phyloP scores from a whole-genome alignment of 768 basidiomycete genomes.

The Auriscalpium orientale region DNA sequence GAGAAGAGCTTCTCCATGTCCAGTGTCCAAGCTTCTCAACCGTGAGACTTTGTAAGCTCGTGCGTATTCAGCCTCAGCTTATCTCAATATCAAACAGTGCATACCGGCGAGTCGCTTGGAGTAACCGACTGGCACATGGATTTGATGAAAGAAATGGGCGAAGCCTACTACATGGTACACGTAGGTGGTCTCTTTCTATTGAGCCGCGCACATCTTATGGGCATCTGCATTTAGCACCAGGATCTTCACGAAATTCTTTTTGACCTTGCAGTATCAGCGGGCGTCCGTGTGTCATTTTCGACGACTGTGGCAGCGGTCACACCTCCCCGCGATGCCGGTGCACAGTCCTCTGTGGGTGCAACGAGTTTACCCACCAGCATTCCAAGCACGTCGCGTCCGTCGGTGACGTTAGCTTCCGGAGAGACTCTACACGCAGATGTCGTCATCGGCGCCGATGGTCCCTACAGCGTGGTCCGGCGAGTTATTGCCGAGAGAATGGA shows the following conservation, averaged over 20 bases:
- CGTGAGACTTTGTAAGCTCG: slow-evolving; percentile 2
- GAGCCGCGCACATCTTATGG: not conserved
- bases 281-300: slow-evolving; percentile 9
- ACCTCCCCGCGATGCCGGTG: not conserved
- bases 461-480: slow-evolving; percentile 14
- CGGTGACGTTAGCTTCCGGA: slow-evolving; percentile 16
- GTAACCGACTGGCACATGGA: slow-evolving; percentile 3
- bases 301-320: slow-evolving; percentile 8
- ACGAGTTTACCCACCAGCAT: too few relatives aligned
- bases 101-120: slow-evolving; percentile 2
- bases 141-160: slow-evolving; percentile 7
- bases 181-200: not conserved
- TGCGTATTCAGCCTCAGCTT: not conserved
- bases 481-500: slow-evolving; percentile 13
- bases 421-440: slow-evolving; percentile 20
- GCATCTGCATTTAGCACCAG: slow-evolving; percentile 1
- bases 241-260: slow-evolving; percentile 8
- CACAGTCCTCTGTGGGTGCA: too few relatives aligned
- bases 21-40: slow-evolving; percentile 4
- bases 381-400: not conserved
- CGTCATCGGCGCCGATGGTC: slow-evolving; percentile 23
- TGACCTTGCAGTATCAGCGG: slow-evolving; percentile 10
- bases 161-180: slow-evolving; percentile 7
- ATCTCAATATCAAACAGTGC: slow-evolving; percentile 1
- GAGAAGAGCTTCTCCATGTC: not conserved